Conservation (phyloP, 225 moss, liverwort and hornwort species). For the Pleurozium schreberi region DNA sequence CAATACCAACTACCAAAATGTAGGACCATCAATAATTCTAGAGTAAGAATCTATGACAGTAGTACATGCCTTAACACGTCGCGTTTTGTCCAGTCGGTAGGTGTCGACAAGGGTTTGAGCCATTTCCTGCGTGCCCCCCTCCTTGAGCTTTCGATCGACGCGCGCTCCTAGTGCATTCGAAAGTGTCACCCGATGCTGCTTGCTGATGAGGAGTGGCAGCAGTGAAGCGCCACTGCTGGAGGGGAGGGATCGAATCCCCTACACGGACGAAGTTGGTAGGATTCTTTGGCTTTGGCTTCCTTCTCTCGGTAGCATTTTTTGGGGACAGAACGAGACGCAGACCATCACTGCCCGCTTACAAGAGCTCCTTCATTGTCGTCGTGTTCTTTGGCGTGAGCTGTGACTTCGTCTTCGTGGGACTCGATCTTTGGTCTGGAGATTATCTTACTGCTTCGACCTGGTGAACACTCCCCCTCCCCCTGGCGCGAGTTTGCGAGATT, state of each 20-base stretch:
- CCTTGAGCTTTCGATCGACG: not conserved
- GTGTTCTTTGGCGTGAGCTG: not conserved
- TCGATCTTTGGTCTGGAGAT: not conserved
- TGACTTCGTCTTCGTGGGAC: not conserved
- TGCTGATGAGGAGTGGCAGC: not conserved
- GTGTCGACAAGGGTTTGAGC: too few relatives aligned
- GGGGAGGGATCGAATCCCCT: not conserved
- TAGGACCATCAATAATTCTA: too few relatives aligned
- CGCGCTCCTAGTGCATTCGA: not conserved
- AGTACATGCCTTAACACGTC: too few relatives aligned
- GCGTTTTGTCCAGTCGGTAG: too few relatives aligned
- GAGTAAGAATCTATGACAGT: too few relatives aligned
- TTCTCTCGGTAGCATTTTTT: not conserved
- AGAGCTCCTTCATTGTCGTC: not conserved
- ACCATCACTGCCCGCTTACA: not conserved
- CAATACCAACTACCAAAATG: too few relatives aligned
- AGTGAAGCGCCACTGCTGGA: not conserved
- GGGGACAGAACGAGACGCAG: not conserved
- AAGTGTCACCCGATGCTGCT: not conserved
- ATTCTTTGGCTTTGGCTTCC: not conserved
- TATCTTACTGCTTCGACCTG: not conserved
- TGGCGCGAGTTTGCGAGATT: constrained; percentile 1
- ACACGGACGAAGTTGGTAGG: not conserved
- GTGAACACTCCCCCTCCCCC: not conserved
- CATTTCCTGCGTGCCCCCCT: not conserved